phyloP scores from a whole-genome alignment of 1,139 yeast species.

The Hyphopichia pseudoburtonii region DNA sequence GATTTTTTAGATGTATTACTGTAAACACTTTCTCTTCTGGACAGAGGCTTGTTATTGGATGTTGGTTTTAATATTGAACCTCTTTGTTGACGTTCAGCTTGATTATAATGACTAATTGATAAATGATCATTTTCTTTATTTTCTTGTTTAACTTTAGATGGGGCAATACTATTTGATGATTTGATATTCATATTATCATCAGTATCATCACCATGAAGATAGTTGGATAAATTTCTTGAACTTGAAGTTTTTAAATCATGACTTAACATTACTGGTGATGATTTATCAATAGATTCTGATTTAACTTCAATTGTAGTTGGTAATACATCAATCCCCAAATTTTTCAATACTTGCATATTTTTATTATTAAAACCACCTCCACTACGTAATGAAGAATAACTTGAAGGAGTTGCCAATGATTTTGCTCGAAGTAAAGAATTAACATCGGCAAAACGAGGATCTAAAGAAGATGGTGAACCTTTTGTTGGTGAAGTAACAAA shows the following conservation, averaged over 20 bases:
- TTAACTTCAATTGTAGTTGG: constrained; percentile 1
- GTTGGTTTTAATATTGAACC: constrained; percentile 9
- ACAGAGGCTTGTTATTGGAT: constrained; percentile 3
- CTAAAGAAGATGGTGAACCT: constrained; percentile 25
- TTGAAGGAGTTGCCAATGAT: constrained; percentile 33
- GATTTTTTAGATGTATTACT: constrained; percentile 2
- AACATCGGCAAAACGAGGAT: constrained; percentile 29
- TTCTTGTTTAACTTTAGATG: constrained; percentile 1
- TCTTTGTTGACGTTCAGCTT: constrained; percentile 10
- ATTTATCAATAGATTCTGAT: constrained; percentile 14
- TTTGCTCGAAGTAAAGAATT: constrained; percentile 39
- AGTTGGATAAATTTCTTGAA: constrained; percentile 42
- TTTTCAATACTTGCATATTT: constrained; percentile 41
- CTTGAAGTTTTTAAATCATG: constrained; percentile 43
- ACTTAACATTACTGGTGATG: constrained; percentile 24
- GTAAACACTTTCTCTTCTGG: constrained; percentile 9
- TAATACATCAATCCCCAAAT: constrained; percentile 41
- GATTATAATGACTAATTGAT: constrained; percentile 16
- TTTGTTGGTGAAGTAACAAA: constrained; percentile 20
- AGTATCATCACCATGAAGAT: constrained; percentile 15
- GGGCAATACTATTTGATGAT: too few relatives aligned
- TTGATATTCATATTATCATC: constrained; percentile 6
- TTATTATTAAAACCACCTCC: constrained; percentile 21
- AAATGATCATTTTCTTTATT: constrained; percentile 18
- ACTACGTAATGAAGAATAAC: constrained; percentile 21